Conservation (phyloP, 805 yeast species). For the Pichia sporocuriosa region DNA sequence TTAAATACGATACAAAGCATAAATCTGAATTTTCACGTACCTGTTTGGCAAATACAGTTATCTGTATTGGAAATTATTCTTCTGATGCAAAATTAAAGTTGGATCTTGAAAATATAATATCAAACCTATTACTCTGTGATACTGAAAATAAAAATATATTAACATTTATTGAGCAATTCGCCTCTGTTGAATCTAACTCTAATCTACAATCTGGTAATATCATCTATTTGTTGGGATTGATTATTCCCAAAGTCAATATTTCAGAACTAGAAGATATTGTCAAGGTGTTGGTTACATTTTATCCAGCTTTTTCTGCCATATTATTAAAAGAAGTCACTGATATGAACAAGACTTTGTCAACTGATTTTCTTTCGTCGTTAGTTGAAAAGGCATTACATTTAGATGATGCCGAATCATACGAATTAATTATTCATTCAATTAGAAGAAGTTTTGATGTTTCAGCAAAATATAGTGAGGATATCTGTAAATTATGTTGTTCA, state of each 20-base stretch:
- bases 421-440: constrained; percentile 40
- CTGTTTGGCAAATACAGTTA: constrained; percentile 21
- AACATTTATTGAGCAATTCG: constrained; percentile 28
- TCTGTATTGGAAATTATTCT: constrained; percentile 3
- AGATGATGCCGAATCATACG: constrained; percentile 29
- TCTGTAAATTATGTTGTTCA: constrained; percentile 20
- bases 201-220: constrained; percentile 21
- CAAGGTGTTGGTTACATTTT: constrained; percentile 33
- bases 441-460: constrained; percentile 55
- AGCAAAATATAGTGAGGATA: constrained; percentile 33
- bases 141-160: constrained; percentile 21
- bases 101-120: constrained; percentile 18
- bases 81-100: background rate
- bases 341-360: constrained; percentile 48
- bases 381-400: constrained; percentile 28
- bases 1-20: constrained; percentile 23
- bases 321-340: constrained; percentile 42
- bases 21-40: constrained; percentile 21
- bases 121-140: constrained; percentile 25
- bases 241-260: constrained; percentile 31
- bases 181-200: constrained; percentile 19
- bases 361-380: constrained; percentile 39
- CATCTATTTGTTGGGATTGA: constrained; percentile 25
- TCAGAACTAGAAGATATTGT: constrained; percentile 43
- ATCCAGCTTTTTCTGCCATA: constrained; percentile 35